These are phyloP conservation scores for Monilinia fructigena DNA, from an alignment of 2,329 filamentous ascomycete genomes.

Conservation along the genomic window DNA sequence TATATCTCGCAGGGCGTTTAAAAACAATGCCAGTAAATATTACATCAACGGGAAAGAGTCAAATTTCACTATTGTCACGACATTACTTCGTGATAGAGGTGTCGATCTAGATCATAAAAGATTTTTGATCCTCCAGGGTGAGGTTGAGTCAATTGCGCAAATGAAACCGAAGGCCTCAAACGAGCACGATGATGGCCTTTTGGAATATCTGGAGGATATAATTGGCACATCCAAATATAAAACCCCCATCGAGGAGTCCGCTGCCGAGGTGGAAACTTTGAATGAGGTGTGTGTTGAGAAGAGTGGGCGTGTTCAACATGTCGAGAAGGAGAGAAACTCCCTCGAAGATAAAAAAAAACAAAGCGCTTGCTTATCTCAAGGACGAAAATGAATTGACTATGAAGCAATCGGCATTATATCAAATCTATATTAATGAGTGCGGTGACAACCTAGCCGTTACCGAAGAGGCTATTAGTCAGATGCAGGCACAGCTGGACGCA, in stretches of 20 bases:
- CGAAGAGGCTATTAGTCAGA: constrained; percentile 84
- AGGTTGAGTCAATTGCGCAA: constrained; percentile 97
- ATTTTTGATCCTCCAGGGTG: constrained; percentile 94
- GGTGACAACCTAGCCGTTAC: constrained; percentile 85
- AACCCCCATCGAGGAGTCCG: constrained; percentile 90
- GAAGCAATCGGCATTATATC: constrained; percentile 90
- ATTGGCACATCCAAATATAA: constrained; percentile 99
- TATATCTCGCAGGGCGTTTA: constrained; percentile 90
- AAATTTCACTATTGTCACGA: constrained; percentile 89
- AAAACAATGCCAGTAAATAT: constrained; percentile 97
- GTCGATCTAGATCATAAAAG: constrained; percentile 98
- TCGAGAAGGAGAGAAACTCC: constrained; percentile 92
- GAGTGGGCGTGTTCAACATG: constrained; percentile 90
- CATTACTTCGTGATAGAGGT: constrained; percentile 79
- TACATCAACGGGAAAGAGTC: constrained; percentile 90
- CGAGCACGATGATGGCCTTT: constrained; percentile 91
- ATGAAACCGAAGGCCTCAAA: constrained; percentile 97
- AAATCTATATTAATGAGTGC: constrained; percentile 86
- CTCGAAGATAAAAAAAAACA: constrained; percentile 98
- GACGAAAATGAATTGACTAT: constrained; percentile 90
- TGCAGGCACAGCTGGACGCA: constrained; percentile 80
- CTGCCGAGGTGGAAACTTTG: constrained; percentile 81
- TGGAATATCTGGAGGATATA: constrained; percentile 97
- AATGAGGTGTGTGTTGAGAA: constrained; percentile 97
- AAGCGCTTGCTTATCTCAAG: constrained; percentile 80